Conservation (phyloP, 306 rosid genomes). For the Spatholobus suberectus region DNA sequence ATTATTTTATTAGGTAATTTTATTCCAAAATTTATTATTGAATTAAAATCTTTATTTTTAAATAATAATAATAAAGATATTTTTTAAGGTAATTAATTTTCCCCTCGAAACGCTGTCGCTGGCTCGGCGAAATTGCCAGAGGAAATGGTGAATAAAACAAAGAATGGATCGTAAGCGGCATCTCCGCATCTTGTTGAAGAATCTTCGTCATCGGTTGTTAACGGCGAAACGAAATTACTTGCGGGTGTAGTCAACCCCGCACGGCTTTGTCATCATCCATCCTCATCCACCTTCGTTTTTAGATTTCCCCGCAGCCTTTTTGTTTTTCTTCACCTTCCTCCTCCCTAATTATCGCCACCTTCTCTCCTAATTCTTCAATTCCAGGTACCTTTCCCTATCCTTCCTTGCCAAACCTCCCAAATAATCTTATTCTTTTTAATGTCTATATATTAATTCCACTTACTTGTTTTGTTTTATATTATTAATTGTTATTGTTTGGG, state of each 20-base stretch:
- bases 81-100: not conserved
- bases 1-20: no score
- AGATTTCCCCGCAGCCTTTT: not conserved
- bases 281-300: not conserved
- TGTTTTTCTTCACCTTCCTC: not conserved
- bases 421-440: no score
- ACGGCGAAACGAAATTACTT: slow-evolving; percentile 38
- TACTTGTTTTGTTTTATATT: not conserved
- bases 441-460: not conserved
- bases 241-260: not conserved
- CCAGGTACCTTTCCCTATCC: not conserved
- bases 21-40: no score
- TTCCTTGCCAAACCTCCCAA: no score
- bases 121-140: not conserved
- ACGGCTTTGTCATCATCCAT: not conserved
- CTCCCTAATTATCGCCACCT: not conserved
- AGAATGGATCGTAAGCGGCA: slow-evolving; percentile 23
- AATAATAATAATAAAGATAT: no score
- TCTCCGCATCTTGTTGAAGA: slow-evolving; percentile 37
- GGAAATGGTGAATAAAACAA: not conserved
- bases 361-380: not conserved
- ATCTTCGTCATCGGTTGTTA: slow-evolving; percentile 25
- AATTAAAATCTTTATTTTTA: no score
- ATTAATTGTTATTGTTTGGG: not conserved
- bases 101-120: not conserved